Evolutionary conservation across 2,329 filamentous ascomycete genomes (phyloP).

Genomic region (Pseudovirgaria hyperparasitica): DNA sequence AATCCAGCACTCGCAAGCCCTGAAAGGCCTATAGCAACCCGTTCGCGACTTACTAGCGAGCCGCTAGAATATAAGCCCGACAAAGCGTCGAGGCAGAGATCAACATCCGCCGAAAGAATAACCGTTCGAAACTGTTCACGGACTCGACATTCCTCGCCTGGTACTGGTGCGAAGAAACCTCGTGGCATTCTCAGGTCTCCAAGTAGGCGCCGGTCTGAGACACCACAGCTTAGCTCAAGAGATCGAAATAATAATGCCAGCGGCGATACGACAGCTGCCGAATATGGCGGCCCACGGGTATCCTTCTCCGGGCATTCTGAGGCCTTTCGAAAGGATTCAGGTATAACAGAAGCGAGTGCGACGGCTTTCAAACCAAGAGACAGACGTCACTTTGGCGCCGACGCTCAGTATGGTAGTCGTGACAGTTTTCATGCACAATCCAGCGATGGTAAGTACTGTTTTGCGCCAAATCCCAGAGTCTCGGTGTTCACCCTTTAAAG

Average conservation of each 20-base stretch:
- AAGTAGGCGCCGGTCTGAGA: constrained; percentile 9
- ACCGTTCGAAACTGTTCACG: background rate
- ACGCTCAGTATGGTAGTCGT: too few relatives aligned
- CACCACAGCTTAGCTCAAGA: constrained; percentile 8
- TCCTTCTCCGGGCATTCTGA: constrained; percentile 17
- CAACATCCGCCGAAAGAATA: constrained; percentile 7
- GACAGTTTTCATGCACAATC: too few relatives aligned
- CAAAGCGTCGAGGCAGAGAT: constrained; percentile 4
- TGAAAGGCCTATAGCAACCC: background rate
- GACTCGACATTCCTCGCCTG: background rate
- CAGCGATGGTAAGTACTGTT: too few relatives aligned
- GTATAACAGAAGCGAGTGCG: too few relatives aligned
- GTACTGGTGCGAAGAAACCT: constrained; percentile 1
- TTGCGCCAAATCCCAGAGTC: too few relatives aligned
- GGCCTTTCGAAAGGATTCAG: too few relatives aligned
- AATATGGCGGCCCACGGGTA: constrained; percentile 17
- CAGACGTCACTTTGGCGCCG: too few relatives aligned
- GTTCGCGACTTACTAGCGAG: background rate
- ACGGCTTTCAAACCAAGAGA: too few relatives aligned
- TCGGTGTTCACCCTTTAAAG: too few relatives aligned
- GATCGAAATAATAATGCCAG: constrained; percentile 8
- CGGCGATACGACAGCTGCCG: constrained; percentile 15
- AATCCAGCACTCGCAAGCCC: background rate
- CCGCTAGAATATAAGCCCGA: constrained; percentile 9
- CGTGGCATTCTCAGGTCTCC: constrained; percentile 15